Evolutionary conservation across 257 asterid genomes (phyloP).

Genomic region (Nemophila menziesii): DNA sequence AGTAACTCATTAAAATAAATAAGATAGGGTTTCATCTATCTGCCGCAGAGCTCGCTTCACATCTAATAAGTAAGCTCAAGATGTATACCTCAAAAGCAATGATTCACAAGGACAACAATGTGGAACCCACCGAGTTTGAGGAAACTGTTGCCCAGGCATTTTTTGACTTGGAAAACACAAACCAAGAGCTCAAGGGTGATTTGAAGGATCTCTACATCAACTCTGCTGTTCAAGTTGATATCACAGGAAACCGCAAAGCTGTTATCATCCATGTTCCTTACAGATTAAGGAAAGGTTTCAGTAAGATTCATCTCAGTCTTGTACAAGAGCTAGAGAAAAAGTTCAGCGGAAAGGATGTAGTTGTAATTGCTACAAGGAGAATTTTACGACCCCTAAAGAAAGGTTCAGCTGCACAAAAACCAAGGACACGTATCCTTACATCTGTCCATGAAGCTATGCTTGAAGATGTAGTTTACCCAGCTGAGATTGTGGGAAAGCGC

Average conservation of each 20-base stretch:
- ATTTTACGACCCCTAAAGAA: slow-evolving; percentile 15
- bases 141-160: slow-evolving; percentile 21
- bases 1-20: too few species aligned
- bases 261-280: slow-evolving; percentile 24
- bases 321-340: slow-evolving; percentile 23
- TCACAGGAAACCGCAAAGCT: slow-evolving; percentile 19
- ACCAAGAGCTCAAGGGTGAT: slow-evolving; percentile 26
- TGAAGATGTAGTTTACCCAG: slow-evolving; percentile 75
- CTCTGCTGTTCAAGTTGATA: slow-evolving; percentile 22
- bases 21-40: slow-evolving; percentile 13
- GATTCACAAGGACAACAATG: neutral
- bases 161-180: slow-evolving; percentile 22
- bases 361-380: slow-evolving; percentile 22
- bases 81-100: too few species aligned
- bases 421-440: slow-evolving; percentile 74
- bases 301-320: slow-evolving; percentile 23
- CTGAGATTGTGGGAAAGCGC: slow-evolving; percentile 75
- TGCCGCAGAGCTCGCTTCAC: too few species aligned
- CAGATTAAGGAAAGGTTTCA: slow-evolving; percentile 24
- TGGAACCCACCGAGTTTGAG: slow-evolving; percentile 17
- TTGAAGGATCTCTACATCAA: slow-evolving; percentile 25
- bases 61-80: too few species aligned
- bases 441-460: slow-evolving; percentile 75
- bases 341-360: slow-evolving; percentile 26
- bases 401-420: slow-evolving; percentile 29